Evolutionary conservation across 179 eudicot species (phyloP).

Genomic region (Gypsophila paniculata): DNA sequence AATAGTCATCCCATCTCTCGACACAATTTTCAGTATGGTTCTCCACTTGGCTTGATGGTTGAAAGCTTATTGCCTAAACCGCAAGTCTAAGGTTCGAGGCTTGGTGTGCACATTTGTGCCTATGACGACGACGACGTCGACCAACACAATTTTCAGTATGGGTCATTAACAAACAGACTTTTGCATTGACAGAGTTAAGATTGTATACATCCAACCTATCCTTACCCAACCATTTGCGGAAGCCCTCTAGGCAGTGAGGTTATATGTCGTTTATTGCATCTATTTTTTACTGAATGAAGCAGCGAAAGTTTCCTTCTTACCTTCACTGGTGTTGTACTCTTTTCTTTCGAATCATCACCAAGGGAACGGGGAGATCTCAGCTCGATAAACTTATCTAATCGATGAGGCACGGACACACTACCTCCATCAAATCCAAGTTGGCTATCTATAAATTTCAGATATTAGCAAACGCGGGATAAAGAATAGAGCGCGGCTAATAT

Average conservation of each 20-base stretch:
- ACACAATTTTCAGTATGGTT: not conserved
- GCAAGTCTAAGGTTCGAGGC: no score
- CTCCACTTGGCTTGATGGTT: no score
- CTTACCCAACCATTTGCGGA: no score
- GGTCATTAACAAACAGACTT: no score
- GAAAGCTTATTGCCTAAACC: no score
- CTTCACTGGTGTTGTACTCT: constrained; percentile 43
- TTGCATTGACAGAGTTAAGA: no score
- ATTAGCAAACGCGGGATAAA: constrained; percentile 16
- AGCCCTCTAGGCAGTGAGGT: no score
- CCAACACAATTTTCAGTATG: not conserved
- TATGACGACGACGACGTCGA: no score
- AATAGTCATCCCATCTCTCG: not conserved
- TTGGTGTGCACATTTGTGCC: no score
- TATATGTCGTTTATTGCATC: no score
- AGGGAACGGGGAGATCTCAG: constrained; percentile 36
- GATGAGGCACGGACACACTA: constrained; percentile 42
- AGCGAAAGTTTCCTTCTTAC: constrained; percentile 28
- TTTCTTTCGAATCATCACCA: constrained; percentile 34
- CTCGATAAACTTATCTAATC: constrained; percentile 44
- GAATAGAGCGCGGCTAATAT: not conserved
- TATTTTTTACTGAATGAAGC: not conserved
- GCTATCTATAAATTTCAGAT: constrained; percentile 58
- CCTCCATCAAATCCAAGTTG: constrained; percentile 70
- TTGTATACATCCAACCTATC: no score